Percentiles rank a stretch among this genome's conserved stretches.
Conservation (phyloP, 768 basidiomycete genomes). For the Phlegmacium glaucopus region DNA sequence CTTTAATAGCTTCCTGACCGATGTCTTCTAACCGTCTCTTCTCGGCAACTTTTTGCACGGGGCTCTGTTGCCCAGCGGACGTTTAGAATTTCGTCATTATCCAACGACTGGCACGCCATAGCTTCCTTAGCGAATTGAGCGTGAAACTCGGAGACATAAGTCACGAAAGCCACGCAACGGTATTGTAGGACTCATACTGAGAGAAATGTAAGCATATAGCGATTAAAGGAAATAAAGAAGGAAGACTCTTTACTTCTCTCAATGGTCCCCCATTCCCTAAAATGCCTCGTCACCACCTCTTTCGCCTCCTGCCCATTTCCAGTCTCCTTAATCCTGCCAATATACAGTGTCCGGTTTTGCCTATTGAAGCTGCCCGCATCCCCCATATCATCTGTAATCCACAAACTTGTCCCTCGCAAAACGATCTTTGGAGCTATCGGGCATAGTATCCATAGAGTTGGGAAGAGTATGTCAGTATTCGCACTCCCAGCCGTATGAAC, state of each 20-base stretch:
- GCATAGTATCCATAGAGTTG: conserved; percentile 59
- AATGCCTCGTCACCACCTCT: conserved; percentile 87
- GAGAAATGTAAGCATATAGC: not conserved
- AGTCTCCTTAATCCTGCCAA: conserved; percentile 92
- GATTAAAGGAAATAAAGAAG: not conserved
- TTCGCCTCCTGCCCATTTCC: conserved; percentile 88
- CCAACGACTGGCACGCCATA: conserved; percentile 97
- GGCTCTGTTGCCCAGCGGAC: conserved; percentile 98
- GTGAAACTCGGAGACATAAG: conserved; percentile 79
- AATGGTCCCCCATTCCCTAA: conserved; percentile 94
- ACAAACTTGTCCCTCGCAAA: conserved; percentile 97
- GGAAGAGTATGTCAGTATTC: conserved; percentile 93
- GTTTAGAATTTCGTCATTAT: conserved; percentile 96
- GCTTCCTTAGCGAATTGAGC: conserved; percentile 98
- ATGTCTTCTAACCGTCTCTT: conserved; percentile 78
- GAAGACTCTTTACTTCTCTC: conserved; percentile 68
- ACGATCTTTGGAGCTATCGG: conserved; percentile 94
- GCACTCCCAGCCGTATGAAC: conserved; percentile 98
- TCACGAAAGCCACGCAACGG: conserved; percentile 96
- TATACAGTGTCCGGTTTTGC: conserved; percentile 91
- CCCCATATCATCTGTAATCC: conserved; percentile 99
- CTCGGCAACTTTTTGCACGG: conserved; percentile 82
- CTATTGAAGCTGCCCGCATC: conserved; percentile 96
- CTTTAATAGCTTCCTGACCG: conserved; percentile 84
- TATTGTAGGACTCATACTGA: conserved; percentile 88